A percentile compares a stretch with the other conserved stretches of the same genome.
phyloP scores from a whole-genome alignment of 192 early-diverging fungal species.

The Umbelopsis ramanniana region DNA sequence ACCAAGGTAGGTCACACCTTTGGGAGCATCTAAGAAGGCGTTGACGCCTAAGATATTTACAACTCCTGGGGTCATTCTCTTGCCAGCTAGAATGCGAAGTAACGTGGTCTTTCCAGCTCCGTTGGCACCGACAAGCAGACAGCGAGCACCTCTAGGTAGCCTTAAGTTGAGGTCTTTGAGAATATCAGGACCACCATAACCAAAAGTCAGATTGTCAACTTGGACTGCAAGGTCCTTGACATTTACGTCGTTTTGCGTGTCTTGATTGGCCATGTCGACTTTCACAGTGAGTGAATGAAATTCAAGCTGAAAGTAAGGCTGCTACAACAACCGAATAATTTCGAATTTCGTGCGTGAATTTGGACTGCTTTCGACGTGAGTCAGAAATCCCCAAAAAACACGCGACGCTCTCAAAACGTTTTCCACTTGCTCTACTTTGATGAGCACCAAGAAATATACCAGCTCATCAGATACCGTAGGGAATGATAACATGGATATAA shows the following conservation, averaged over 20 bases:
- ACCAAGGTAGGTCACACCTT: slow-evolving; percentile 76
- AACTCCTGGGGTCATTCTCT: slow-evolving; percentile 59
- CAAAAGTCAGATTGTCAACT: slow-evolving; percentile 58
- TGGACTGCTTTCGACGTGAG: too few species aligned
- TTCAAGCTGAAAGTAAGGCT: too few species aligned
- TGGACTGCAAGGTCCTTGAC: slow-evolving; percentile 38
- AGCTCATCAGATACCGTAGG: neutral
- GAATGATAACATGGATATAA: neutral
- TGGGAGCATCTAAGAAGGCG: slow-evolving; percentile 66
- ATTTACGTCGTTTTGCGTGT: neutral
- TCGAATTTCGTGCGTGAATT: too few species aligned
- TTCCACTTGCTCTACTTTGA: too few species aligned
- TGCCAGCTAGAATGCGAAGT: slow-evolving; percentile 72
- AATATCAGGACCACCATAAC: slow-evolving; percentile 61
- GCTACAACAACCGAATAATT: too few species aligned
- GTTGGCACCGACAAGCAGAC: slow-evolving; percentile 79
- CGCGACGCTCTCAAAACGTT: too few species aligned
- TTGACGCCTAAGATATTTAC: slow-evolving; percentile 65
- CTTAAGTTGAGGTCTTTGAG: slow-evolving; percentile 56
- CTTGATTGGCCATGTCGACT: neutral
- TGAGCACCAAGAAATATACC: neutral
- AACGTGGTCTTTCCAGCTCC: slow-evolving; percentile 74
- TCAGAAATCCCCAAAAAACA: too few species aligned
- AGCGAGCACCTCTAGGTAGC: slow-evolving; percentile 60
- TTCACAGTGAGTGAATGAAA: neutral